A percentile compares a stretch with the other conserved stretches of the same genome.
These are phyloP conservation scores for Fusarium compactum DNA, from an alignment of 2,329 filamentous ascomycete species.

Conservation along the genomic window DNA sequence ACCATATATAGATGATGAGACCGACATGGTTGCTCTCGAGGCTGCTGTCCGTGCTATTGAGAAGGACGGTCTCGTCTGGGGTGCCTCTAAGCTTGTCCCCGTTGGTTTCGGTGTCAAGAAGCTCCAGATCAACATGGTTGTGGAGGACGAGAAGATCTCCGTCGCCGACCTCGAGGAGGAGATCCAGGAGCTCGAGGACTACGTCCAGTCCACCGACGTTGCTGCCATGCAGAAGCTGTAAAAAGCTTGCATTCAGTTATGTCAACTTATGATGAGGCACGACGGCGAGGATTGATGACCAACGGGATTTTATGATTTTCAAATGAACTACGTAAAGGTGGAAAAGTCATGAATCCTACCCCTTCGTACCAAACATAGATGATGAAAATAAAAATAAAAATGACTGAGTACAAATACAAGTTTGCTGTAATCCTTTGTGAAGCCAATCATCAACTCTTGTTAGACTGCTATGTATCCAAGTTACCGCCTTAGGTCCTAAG, in stretches of 20 bases:
- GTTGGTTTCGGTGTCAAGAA: conserved; percentile 99
- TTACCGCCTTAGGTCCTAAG: too few species aligned
- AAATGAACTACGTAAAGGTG: conserved; percentile 45
- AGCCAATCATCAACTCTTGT: neutral
- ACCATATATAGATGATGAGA: conserved; percentile 81
- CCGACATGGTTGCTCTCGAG: conserved; percentile 87
- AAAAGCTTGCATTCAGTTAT: conserved; percentile 49
- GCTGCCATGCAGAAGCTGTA: conserved; percentile 95
- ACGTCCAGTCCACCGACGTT: conserved; percentile 94
- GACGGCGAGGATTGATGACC: conserved; percentile 50
- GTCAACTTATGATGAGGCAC: conserved; percentile 50
- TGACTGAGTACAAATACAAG: conserved; percentile 6
- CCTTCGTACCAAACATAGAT: conserved; percentile 44
- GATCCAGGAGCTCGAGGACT: conserved; percentile 88
- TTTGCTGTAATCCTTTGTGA: neutral
- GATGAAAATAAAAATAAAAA: conserved; percentile 37
- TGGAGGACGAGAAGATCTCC: conserved; percentile 97
- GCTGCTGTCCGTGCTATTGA: conserved; percentile 83
- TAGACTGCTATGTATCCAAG: too few species aligned
- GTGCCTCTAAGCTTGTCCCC: conserved; percentile 86
- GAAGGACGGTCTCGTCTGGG: conserved; percentile 96
- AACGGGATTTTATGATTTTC: conserved; percentile 40
- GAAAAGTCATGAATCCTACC: conserved; percentile 42
- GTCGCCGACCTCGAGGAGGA: conserved; percentile 86
- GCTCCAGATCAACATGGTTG: conserved; percentile 97